phyloP scores from a whole-genome alignment of 2,329 filamentous ascomycete genomes.

The Pseudogymnoascus sp. region DNA sequence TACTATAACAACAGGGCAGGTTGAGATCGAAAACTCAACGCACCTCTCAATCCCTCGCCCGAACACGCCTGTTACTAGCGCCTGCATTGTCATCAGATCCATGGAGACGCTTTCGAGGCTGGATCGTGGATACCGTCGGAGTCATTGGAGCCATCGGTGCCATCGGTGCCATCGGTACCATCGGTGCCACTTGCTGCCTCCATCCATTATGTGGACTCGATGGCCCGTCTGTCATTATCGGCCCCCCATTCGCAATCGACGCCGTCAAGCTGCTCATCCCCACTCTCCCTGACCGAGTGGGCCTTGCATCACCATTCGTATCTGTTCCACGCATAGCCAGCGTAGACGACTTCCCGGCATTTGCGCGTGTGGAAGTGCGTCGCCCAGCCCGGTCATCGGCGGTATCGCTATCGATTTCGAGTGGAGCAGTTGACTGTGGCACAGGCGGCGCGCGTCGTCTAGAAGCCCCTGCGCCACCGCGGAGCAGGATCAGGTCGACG shows the following conservation, averaged over 20 bases:
- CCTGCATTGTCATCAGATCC: background rate
- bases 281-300: background rate
- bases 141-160: background rate
- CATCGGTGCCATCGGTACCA: background rate
- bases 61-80: background rate
- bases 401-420: background rate
- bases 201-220: background rate
- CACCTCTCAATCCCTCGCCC: background rate
- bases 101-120: constrained; percentile 3
- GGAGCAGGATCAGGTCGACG: constrained; percentile 12
- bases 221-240: background rate
- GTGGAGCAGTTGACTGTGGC: background rate
- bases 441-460: background rate
- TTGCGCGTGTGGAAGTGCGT: background rate
- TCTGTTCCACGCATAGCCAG: background rate
- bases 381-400: background rate
- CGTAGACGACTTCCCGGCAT: background rate
- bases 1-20: background rate
- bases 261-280: background rate
- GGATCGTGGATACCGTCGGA: background rate
- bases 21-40: background rate
- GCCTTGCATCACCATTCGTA: background rate
- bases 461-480: background rate
- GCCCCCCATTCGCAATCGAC: background rate
- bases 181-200: no score